Percentiles rank a stretch among this genome's conserved stretches.
Evolutionary conservation across 179 eudicot genomes (phyloP).

Genomic region (Carnegiea gigantea): DNA sequence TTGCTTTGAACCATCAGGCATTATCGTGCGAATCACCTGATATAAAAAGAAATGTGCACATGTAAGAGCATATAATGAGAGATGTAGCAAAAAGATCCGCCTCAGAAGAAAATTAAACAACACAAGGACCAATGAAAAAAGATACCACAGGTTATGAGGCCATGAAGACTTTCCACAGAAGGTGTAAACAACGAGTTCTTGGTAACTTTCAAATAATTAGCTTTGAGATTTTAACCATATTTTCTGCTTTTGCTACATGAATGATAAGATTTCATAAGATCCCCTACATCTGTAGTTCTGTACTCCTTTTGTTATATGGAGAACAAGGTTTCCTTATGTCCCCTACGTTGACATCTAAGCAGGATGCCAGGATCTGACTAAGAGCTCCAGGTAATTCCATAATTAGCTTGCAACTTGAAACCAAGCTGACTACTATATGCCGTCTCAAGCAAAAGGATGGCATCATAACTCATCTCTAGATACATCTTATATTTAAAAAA

Average conservation of each 20-base stretch:
- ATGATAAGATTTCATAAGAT: neutral
- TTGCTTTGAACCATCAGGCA: constrained; percentile 75
- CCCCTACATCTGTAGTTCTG: neutral
- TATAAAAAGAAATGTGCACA: constrained; percentile 16
- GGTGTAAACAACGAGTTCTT: neutral
- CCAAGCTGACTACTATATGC: neutral
- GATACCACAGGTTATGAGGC: neutral
- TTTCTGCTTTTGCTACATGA: neutral
- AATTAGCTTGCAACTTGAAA: neutral
- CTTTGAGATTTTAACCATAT: neutral
- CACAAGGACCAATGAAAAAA: neutral
- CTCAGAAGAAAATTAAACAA: neutral
- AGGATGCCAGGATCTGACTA: constrained; percentile 12
- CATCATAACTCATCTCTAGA: neutral
- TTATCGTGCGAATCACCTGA: constrained; percentile 61
- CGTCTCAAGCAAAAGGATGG: neutral
- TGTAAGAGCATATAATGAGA: constrained; percentile 13
- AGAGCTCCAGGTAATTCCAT: neutral
- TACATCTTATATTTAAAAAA: neutral
- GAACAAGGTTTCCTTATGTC: neutral
- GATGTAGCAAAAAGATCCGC: neutral
- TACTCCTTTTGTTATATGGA: neutral
- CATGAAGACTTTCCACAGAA: neutral
- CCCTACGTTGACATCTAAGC: neutral
- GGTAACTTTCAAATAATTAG: neutral